Base-by-base conservation (phyloP, 257 asterid species). In the Handroanthus guayacan region DNA sequence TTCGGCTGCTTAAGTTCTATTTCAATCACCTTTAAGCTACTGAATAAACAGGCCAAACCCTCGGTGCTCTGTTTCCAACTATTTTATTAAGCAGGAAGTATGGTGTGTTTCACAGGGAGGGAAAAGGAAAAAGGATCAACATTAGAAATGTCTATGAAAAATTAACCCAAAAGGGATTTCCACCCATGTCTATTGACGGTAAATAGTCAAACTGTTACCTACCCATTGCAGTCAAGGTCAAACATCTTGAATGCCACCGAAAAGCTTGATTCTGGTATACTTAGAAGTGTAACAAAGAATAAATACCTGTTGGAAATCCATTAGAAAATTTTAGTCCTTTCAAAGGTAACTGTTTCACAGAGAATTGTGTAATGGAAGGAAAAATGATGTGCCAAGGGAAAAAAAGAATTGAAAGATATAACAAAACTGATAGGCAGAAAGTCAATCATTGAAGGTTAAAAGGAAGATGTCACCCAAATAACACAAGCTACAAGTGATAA, bases 241-340 rank as follows among this genome's bases (percentile, higher is more conserved):
- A 93, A 93, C 97, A 93, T 93, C 88, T 91, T 91, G 89, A 93
- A 93, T 72, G 96, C 90, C 87, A 91, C 95, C 2, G 96, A 93
- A 80, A 88, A 93, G 85, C 97, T 90, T 75, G 96, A 86, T 83
- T 91, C 98, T 5, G 98, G 98, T 80, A 93, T 88, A 76, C 98
- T 85, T 78, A 93, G 96, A 75, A 93, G 86, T 36, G 97, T 91
- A 47, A 93, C 98, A 69, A 93, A 90, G 86, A 93, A 93, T 82
- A 93, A 81, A 78, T 93, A 93, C 94, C 98, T 93, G 95, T 67
- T 41, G 76, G 72, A 58, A 68, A 83, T 55, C 62, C 78, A 61
- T 72, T 36, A 77, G 64, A 54, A 71, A 39, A 68, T 31, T 67
- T 75, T 77, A 83, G 85, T 56, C 73, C 41, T 54, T 61, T 20